Conservation (phyloP, 2,329 filamentous ascomycete species). For the Hypoxylon sp. region DNA sequence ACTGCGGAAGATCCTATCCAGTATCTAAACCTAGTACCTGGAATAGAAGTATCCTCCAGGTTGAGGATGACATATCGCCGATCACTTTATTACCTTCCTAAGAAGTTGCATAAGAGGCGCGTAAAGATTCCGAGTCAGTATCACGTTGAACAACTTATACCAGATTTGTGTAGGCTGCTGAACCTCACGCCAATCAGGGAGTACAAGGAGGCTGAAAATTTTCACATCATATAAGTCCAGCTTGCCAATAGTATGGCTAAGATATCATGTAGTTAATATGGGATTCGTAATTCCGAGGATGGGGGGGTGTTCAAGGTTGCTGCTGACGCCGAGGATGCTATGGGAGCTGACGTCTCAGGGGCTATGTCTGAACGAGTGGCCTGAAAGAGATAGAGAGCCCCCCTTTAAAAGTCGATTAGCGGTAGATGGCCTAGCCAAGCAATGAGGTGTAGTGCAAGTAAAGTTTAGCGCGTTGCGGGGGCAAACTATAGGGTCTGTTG, state of each 20-base stretch:
- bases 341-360: neutral
- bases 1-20: too few relatives aligned
- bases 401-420: too few relatives aligned
- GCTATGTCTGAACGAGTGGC: too few relatives aligned
- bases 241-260: neutral
- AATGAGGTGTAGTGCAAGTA: constrained; percentile 7
- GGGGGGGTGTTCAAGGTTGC: neutral
- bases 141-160: constrained; percentile 6
- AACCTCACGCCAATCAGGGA: neutral
- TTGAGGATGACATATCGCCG: too few relatives aligned
- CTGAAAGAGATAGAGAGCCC: too few relatives aligned
- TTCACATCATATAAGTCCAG: neutral
- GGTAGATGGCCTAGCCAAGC: neutral
- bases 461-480: constrained; percentile 14
- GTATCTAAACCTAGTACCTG: too few relatives aligned
- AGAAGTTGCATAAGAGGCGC: too few relatives aligned
- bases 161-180: constrained; percentile 9
- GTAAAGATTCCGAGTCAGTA: too few relatives aligned
- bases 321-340: neutral
- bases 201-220: constrained; percentile 18
- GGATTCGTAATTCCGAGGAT: neutral
- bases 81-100: neutral
- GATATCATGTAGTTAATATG: neutral
- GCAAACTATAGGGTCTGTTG: too few relatives aligned
- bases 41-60: too few relatives aligned